Conservation (phyloP, 257 asterid genomes). For the Solanum pennellii region DNA sequence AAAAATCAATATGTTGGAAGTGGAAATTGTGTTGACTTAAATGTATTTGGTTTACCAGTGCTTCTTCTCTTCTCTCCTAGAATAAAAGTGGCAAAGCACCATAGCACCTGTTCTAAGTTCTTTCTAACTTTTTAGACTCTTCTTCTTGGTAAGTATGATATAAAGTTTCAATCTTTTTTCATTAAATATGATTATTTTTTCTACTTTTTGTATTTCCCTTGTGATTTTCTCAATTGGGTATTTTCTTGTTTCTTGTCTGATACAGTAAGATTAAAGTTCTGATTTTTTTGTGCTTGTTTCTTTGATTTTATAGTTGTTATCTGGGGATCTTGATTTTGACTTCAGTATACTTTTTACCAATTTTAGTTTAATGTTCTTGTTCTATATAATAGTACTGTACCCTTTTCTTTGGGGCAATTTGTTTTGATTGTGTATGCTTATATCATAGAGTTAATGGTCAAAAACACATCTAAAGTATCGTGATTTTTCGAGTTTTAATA, state of each 20-base stretch:
- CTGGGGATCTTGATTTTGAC: background rate
- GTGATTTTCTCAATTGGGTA: background rate
- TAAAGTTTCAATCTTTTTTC: background rate
- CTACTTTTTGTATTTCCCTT: background rate
- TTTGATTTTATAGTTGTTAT: background rate
- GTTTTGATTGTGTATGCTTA: background rate
- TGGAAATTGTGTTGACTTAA: slow-evolving; percentile 3
- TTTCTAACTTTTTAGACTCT: background rate
- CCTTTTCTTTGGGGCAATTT: background rate
- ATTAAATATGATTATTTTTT: background rate
- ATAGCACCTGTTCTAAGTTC: background rate
- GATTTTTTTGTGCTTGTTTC: background rate
- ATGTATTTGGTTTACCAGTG: background rate
- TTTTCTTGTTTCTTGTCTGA: background rate
- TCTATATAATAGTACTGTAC: background rate
- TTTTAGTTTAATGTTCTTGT: background rate
- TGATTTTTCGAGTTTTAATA: background rate
- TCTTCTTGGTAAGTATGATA: background rate
- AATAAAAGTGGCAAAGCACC: background rate
- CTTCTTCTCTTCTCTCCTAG: background rate
- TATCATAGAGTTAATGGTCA: background rate
- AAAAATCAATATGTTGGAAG: background rate
- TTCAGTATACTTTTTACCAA: background rate
- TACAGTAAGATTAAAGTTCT: background rate
- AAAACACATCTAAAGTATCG: background rate